Evolutionary conservation across 768 basidiomycete genomes (phyloP).

Genomic region (Butyriboletus loyo): DNA sequence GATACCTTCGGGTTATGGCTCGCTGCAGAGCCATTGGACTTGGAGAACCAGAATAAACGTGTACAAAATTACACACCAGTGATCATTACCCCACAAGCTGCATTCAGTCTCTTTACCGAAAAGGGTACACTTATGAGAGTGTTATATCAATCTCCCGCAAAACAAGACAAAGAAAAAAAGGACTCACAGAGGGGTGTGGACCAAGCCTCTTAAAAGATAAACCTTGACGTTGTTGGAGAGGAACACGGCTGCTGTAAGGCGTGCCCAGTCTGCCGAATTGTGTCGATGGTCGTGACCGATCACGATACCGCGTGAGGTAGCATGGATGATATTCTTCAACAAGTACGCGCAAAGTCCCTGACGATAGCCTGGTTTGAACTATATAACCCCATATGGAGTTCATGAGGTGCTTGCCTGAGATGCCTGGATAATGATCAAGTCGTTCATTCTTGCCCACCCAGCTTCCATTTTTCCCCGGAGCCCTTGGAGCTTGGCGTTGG

Average conservation of each 20-base stretch:
- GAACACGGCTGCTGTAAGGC: conserved; percentile 71
- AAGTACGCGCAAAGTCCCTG: conserved; percentile 81
- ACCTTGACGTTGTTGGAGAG: conserved; percentile 61
- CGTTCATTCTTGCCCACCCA: conserved; percentile 91
- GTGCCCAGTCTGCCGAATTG: conserved; percentile 76
- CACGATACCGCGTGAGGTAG: conserved; percentile 64
- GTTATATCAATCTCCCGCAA: neutral
- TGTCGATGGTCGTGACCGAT: conserved; percentile 86
- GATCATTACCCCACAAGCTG: conserved; percentile 87
- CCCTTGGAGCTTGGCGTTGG: conserved; percentile 40
- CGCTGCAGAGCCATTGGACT: conserved; percentile 39
- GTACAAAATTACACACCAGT: conserved; percentile 53
- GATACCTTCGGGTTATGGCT: conserved; percentile 85
- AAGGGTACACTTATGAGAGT: conserved; percentile 69
- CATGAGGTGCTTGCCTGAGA: conserved; percentile 56
- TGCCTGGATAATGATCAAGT: conserved; percentile 76
- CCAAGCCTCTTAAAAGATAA: conserved; percentile 64
- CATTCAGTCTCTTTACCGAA: conserved; percentile 58
- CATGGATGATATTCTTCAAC: conserved; percentile 47
- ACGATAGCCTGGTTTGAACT: neutral
- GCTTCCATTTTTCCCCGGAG: conserved; percentile 82
- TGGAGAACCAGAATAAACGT: neutral
- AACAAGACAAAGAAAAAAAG: neutral
- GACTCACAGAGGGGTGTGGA: conserved; percentile 76
- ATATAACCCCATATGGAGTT: neutral